Evolutionary conservation across 257 asterid species (phyloP), one percentile per base, ranked within the genome.

Genomic region (Nicotiana attenuata): DNA sequence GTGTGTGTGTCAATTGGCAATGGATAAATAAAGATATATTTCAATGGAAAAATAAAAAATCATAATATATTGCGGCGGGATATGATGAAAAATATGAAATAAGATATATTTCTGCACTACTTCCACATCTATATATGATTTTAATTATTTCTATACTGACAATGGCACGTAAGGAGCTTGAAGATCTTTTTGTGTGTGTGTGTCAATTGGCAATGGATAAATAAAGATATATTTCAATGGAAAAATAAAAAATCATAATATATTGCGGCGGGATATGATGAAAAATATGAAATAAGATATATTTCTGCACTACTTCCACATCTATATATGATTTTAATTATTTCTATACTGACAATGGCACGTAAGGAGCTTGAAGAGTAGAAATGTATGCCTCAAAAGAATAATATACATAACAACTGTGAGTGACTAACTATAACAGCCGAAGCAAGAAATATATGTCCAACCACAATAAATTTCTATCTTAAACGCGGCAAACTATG

Each of bases 281-380:
- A 13, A n/a, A n/a, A n/a, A n/a, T n/a, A n/a, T 1, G 19, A 20
- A 75, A 16, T 5, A 19, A 19, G 38, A 75, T 2, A 8, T 2
- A 50, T 53, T 22, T 75, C 22, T 10, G 61, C 17, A 8, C 31
- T 10, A 78, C 1, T 55, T 78, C 31, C 52, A 19, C 81, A 59
- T 55, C 35, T 56, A 9, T 59, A 60, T 56, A 78, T 4, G 31
- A 16, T 28, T 79, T 28, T 24, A 22, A 61, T 6, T 61, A 59
- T 79, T 22, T 41, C 59, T 83, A 81, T 83, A 82, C 77, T 85
- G 88, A 82, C 86, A 88, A 83, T 66, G 81, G 85, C 85, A 83
- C 82, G 78, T 67, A 80, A 79, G 63, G 83, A 83, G 81, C 77
- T 81, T 83, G 56, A 61, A 79, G 41, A 16, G 41, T n/a, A 29